Base-by-base conservation (phyloP, 495 filamentous ascomycete species). In the Hypomontagnella monticulosa region DNA sequence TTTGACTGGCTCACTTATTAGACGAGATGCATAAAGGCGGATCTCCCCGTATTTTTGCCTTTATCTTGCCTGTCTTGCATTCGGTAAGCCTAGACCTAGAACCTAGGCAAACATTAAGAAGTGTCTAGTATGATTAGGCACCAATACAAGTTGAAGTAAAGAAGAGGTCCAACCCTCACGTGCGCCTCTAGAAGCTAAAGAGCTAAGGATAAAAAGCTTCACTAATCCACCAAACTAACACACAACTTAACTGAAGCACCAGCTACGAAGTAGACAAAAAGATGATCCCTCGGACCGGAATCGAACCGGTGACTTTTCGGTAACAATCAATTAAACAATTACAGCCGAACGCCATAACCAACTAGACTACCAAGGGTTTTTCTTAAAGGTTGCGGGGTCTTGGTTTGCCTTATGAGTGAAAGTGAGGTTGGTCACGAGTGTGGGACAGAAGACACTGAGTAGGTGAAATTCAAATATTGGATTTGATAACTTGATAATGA, bases 251-350 rank as follows among this genome's bases (percentile, higher is more conserved):
- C 23, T 27, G 3, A 6, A 27, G 23, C 23, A 27, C 23, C 23
- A 27, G 23, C 23, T 3, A 27, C 6, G 23, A 47, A 12, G n/a
- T 3, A 47, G 20, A 54, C 42, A 57, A 51, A 61, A 47, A 10
- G 6, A 56, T 19, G 11, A 43, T 57, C 57, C 63, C 57, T 61
- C 57, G 63, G 63, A 48, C 63, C 57, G 63, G 63, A 67, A 67
- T 67, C 63, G 52, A 67, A 61, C 63, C 57, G 51, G 63, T 48
- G 63, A 61, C 63, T 41, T 67, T 67, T 61, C 63, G 63, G 47
- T 61, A 57, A 67, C 52, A 60, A 66, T 67, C 33, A 20, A 27
- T 27, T 9, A 23, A 27, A 52, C 46, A 67, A 67, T 67, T 61
- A 61, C 57, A 61, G 57, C 46, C 63, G 57, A 61, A 67, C 47